Percentiles rank a stretch among this genome's conserved stretches.
Evolutionary conservation across 345 rosid species (phyloP).

Genomic region (Citrus inodora): DNA sequence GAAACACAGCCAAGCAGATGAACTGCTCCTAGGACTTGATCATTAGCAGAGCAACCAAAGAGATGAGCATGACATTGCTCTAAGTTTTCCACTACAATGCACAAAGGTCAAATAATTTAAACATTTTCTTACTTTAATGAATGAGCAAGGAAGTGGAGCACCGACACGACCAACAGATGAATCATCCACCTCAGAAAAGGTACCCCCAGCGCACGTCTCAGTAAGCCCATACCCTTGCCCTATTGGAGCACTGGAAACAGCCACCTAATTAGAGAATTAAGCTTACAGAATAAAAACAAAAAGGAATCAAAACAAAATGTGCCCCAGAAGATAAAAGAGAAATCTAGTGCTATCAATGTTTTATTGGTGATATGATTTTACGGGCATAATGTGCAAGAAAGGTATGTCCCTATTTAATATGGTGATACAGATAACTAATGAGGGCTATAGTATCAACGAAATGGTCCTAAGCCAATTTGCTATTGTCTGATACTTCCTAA

Average conservation of each 20-base stretch:
- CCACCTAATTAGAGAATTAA: constrained; percentile 2
- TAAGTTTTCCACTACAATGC: not conserved
- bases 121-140: constrained; percentile 64
- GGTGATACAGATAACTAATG: not conserved
- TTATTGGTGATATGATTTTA: not conserved
- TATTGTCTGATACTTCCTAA: not conserved
- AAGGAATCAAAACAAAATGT: not conserved
- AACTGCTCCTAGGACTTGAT: constrained; percentile 4
- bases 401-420: no score
- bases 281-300: constrained; percentile 3
- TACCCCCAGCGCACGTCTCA: constrained; percentile 98
- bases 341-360: not conserved
- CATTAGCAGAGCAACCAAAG: not conserved
- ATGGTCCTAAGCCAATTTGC: not conserved
- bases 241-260: constrained; percentile 78
- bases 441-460: not conserved
- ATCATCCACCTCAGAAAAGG: constrained; percentile 97
- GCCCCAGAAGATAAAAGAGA: not conserved
- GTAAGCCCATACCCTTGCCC: constrained; percentile 99
- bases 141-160: constrained; percentile 92
- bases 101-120: not conserved
- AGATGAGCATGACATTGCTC: not conserved
- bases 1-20: not conserved
- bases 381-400: not conserved
- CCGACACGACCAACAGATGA: constrained; percentile 97